These are phyloP conservation scores for Posidonia australis DNA, from an alignment of 106 monocot genomes.

Conservation along the genomic window DNA sequence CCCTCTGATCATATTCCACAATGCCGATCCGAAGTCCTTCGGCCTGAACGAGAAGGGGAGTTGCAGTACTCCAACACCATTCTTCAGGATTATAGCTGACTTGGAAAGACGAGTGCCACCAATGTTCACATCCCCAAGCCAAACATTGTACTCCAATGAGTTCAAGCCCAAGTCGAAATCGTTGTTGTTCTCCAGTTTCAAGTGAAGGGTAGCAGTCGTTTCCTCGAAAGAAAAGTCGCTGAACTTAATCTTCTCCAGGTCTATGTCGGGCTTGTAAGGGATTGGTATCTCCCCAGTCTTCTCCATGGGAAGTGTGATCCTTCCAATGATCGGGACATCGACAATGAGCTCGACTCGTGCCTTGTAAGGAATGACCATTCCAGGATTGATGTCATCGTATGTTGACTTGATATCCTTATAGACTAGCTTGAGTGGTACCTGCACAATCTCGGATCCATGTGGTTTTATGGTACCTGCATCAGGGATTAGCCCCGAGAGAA, in stretches of 20 bases:
- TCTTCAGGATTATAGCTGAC: conserved; percentile 12
- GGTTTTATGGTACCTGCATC: conserved; percentile 32
- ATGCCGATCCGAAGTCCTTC: conserved; percentile 24
- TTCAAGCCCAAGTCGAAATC: conserved; percentile 24
- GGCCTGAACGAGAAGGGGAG: conserved; percentile 26
- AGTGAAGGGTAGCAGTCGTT: conserved; percentile 16
- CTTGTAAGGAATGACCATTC: conserved; percentile 57
- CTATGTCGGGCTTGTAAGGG: conserved; percentile 16
- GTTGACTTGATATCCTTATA: conserved; percentile 29
- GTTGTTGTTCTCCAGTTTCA: conserved; percentile 29
- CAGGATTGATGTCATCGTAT: conserved; percentile 23
- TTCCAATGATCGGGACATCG: conserved; percentile 55
- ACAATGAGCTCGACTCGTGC: conserved; percentile 44
- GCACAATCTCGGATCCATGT: conserved; percentile 30
- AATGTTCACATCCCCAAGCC: conserved; percentile 17
- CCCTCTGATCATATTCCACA: conserved; percentile 36
- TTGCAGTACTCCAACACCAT: conserved; percentile 11
- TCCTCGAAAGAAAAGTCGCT: conserved; percentile 28
- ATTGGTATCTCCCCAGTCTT: conserved; percentile 37
- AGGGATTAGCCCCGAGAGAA: conserved; percentile 25
- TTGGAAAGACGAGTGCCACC: conserved; percentile 6
- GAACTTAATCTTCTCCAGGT: conserved; percentile 19
- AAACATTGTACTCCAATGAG: conserved; percentile 16
- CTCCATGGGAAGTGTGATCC: conserved; percentile 56
- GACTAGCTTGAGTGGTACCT: conserved; percentile 22